Conservation (phyloP, 257 asterid genomes). For the Prunella vulgaris region DNA sequence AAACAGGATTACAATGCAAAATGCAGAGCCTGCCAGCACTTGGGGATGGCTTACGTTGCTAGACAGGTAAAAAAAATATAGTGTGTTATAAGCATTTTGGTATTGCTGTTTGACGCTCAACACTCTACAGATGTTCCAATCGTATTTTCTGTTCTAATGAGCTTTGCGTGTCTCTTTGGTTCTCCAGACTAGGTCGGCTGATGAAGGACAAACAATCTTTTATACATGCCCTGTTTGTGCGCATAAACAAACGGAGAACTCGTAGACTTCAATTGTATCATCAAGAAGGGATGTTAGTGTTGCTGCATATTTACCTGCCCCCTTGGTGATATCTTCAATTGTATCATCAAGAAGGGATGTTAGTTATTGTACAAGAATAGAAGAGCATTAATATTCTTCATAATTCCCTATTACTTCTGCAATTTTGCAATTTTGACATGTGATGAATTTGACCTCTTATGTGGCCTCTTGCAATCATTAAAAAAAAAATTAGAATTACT, state of each 20-base stretch:
- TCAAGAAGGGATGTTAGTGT: too few relatives aligned
- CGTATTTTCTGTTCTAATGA: not conserved
- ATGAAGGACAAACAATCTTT: slow-evolving; percentile 96
- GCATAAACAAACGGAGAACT: slow-evolving; percentile 69
- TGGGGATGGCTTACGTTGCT: slow-evolving; percentile 80
- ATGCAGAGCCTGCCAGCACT: slow-evolving; percentile 78
- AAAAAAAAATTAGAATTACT: too few relatives aligned
- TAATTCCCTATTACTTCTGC: not conserved
- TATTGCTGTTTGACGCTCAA: not conserved
- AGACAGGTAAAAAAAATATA: slow-evolving; percentile 54
- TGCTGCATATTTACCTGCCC: not conserved
- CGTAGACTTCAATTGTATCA: slow-evolving; percentile 27
- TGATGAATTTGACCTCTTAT: too few relatives aligned
- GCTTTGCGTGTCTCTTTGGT: not conserved
- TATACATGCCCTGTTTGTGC: slow-evolving; percentile 83
- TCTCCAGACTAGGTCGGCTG: slow-evolving; percentile 85
- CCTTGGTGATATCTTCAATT: not conserved
- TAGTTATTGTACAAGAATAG: slow-evolving; percentile 5
- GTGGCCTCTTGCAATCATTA: too few relatives aligned
- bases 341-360: too few relatives aligned
- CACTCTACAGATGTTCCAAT: too few relatives aligned
- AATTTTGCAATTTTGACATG: too few relatives aligned
- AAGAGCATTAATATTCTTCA: not conserved
- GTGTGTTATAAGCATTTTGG: too few relatives aligned
- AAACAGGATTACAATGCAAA: slow-evolving; percentile 82